These are phyloP conservation scores for Elasticomyces elasticus DNA, from an alignment of 495 filamentous ascomycete genomes.

Conservation along the genomic window DNA sequence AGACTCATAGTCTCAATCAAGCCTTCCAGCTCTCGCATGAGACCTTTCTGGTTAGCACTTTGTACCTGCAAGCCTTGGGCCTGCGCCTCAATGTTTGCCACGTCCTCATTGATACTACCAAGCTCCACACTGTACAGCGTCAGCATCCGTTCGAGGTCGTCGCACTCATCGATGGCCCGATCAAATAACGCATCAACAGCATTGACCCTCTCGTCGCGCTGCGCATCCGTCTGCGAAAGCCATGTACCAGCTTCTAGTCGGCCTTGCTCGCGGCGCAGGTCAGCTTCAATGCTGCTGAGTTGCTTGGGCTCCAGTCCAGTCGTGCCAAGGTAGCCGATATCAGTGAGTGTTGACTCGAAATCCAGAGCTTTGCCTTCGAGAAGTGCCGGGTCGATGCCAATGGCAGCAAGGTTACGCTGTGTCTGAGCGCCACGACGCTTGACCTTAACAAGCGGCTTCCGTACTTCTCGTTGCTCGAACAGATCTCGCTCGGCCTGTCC, in stretches of 20 bases:
- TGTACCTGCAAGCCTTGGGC: slow-evolving; percentile 94
- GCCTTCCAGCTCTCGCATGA: slow-evolving; percentile 74
- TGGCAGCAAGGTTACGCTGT: slow-evolving; percentile 62
- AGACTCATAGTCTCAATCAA: slow-evolving; percentile 83
- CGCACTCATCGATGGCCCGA: slow-evolving; percentile 80
- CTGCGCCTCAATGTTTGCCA: slow-evolving; percentile 93
- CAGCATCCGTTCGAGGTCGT: slow-evolving; percentile 85
- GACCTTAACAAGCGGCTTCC: slow-evolving; percentile 13
- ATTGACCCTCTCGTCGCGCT: slow-evolving; percentile 78
- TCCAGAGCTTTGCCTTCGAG: slow-evolving; percentile 60
- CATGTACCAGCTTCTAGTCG: slow-evolving; percentile 88
- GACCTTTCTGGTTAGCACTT: slow-evolving; percentile 89
- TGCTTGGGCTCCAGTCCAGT: slow-evolving; percentile 53
- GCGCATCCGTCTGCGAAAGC: slow-evolving; percentile 59
- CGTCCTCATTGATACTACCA: slow-evolving; percentile 85
- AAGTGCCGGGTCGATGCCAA: slow-evolving; percentile 62
- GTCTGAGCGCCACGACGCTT: slow-evolving; percentile 65
- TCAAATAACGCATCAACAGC: slow-evolving; percentile 77
- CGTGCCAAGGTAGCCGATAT: slow-evolving; percentile 83
- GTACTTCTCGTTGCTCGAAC: slow-evolving; percentile 8
- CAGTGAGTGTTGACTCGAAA: slow-evolving; percentile 68
- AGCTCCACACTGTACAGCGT: slow-evolving; percentile 92
- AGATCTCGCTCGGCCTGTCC: slow-evolving; percentile 2
- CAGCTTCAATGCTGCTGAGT: slow-evolving; percentile 72
- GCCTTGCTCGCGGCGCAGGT: slow-evolving; percentile 76